Base-by-base conservation (phyloP, 2,329 filamentous ascomycete genomes). In the Cercospora sesami region DNA sequence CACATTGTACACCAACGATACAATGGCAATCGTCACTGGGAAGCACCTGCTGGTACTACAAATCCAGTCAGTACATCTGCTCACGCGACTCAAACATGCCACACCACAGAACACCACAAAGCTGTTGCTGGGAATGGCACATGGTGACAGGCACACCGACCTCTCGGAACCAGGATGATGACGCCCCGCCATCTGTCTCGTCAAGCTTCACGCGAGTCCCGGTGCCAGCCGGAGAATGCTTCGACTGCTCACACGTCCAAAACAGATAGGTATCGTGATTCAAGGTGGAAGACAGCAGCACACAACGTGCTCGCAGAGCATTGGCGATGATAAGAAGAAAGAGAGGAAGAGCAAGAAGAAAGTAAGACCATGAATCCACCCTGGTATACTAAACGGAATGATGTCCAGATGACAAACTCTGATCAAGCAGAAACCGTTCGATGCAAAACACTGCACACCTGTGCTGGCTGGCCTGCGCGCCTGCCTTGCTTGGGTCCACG, bases 1-100 rank as follows among this genome's bases (percentile, higher is more conserved):
- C 26, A 71, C 60, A 42, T 76, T 73, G 63, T 74, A 76, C 21
- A 72, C 48, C 60, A 72, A 60, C 63, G 75, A 69, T 57, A 73
- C 60, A 10, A 69, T 65, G 21, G 73, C 71, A 55, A 75, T 68
- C n/a, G 65, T 66, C 33, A 71, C 57, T 30, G 73, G 67, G 48
- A 75, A 70, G 58, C 63, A 64, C 28, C 60, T 61, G 59, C 62
- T 65, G 33, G 51, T 60, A 31, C 39, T 65, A 39, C 55, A 48
- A 48, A 26, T 36, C 18, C n/a, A 14, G 63, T 60, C 33, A 51
- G 58, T 26, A 23, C 6, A 23, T 45, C 31, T 55, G 28, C 64
- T 28, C 57, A 60, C 57, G 58, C 42, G 42, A 55, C 42, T 21
- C 39, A 1, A 5, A n/a, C 9, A 30, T 33, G 12, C 58, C 30